Evolutionary conservation across 1,139 yeast species (phyloP).

Genomic region (Keqinozyma sinolaborantium): DNA sequence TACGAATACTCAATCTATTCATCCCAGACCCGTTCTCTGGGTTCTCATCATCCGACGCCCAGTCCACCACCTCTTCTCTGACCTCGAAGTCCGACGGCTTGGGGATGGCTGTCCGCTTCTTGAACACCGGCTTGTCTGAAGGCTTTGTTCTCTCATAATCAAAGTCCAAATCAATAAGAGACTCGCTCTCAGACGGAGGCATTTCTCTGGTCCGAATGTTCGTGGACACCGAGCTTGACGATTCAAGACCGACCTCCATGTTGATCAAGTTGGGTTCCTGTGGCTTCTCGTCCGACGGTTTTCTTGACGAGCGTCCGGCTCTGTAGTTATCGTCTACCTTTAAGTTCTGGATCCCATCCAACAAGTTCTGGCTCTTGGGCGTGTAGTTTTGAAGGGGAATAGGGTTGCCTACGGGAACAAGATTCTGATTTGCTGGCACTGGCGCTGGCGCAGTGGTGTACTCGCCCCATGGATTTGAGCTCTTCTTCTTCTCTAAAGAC

Average conservation of each 20-base stretch:
- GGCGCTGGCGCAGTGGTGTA: constrained; percentile 8
- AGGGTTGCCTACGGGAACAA: too few species aligned
- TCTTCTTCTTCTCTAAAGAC: constrained; percentile 3
- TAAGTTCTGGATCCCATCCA: too few species aligned
- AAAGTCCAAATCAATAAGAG: constrained; percentile 31
- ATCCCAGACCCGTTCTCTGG: constrained; percentile 35
- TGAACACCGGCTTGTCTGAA: constrained; percentile 23
- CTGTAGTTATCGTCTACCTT: too few species aligned
- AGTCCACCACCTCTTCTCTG: constrained; percentile 46
- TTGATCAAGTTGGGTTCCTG: constrained; percentile 31
- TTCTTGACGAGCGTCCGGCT: constrained; percentile 4
- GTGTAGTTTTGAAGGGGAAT: too few species aligned
- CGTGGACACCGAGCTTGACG: constrained; percentile 25
- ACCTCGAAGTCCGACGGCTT: constrained; percentile 31
- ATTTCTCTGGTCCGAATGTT: constrained; percentile 15
- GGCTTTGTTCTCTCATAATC: constrained; percentile 15
- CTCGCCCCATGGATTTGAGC: constrained; percentile 26
- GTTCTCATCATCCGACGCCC: constrained; percentile 48
- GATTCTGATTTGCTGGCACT: constrained; percentile 1
- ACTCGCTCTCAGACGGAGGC: constrained; percentile 15
- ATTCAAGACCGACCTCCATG: constrained; percentile 35
- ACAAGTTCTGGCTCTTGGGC: too few species aligned
- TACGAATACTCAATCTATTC: constrained; percentile 41
- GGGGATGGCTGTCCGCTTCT: constrained; percentile 30
- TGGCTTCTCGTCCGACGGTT: constrained; percentile 7